Conservation (phyloP, 805 yeast genomes). For the Suhomyces xylopsoci region DNA sequence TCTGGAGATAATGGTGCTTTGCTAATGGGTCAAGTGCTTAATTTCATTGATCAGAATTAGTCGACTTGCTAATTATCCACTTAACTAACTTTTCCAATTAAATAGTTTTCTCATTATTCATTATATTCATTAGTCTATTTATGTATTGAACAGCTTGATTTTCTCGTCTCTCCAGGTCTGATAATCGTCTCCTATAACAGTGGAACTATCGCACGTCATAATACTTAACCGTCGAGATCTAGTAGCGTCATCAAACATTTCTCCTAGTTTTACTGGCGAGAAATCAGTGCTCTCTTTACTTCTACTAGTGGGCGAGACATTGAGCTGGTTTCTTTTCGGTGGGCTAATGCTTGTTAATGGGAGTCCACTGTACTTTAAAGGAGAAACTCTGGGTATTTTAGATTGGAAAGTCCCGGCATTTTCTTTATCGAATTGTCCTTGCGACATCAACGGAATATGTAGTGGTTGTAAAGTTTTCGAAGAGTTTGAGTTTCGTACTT, state of each 20-base stretch:
- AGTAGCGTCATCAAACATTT: not conserved
- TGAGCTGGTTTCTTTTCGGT: not conserved
- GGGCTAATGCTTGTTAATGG: not conserved
- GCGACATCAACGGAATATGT: conserved; percentile 1
- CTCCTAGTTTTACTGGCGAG: not conserved
- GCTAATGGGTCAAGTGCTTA: no score
- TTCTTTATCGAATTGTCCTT: not conserved
- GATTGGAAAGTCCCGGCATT: not conserved
- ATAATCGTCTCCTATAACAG: conserved; percentile 40
- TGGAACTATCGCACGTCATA: conserved; percentile 33
- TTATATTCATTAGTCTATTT: not conserved
- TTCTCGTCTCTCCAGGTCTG: conserved; percentile 38
- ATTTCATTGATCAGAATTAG: no score
- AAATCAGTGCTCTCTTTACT: not conserved
- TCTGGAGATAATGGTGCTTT: no score
- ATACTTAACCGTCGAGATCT: conserved; percentile 14
- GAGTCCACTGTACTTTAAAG: not conserved
- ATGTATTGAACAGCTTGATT: conserved; percentile 18
- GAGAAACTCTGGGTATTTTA: not conserved
- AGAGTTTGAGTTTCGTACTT: not conserved
- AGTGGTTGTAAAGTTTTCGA: conserved; percentile 2
- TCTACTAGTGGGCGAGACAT: not conserved
- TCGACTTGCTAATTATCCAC: no score
- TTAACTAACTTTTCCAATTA: no score
- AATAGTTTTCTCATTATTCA: not conserved